Base-by-base conservation (phyloP, 169 alveolate genomes). In the Theileria sp. region DNA sequence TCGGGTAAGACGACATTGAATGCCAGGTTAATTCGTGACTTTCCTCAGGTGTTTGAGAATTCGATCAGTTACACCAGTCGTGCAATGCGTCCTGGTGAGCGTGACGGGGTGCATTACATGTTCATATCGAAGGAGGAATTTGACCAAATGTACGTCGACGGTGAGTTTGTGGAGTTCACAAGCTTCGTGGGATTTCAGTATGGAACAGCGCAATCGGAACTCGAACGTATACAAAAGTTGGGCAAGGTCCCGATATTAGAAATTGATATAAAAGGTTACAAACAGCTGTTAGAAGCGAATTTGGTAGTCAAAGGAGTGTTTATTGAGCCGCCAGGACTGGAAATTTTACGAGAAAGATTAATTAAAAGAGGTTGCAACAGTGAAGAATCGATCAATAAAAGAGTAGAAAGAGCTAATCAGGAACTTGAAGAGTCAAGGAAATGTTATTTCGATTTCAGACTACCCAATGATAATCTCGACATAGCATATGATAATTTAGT, bases 1-100 rank as follows among this genome's bases (percentile, higher is more conserved):
- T 97, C 93, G 19, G 98, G 98, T 56, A 95, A 95, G 88, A 95
- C 96, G 9, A 95, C 97, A 0, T 78, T 95, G 19, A 79, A 92
- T 19, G 68, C 65, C 7, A 81, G 66, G 60, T 73, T 95, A n/a
- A 32, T 89, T 25, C 67, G 75, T 13, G 89, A 92, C 28, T 92
- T 86, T 70, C 85, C 92, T 13, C 71, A 84, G 19, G 19, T 65
- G 15, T 91, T 95, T 84, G 93, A 85, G 19, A 84, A 92, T 51
- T 44, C 54, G 15, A 88, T 94, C 0, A 88, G 95, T 64, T 92
- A 88, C 69, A 95, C 98, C 21, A 94, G 97, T 15, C 88, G 98
- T 81, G 71, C 74, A 21, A 89, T 91, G 23, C 86, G 97, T 68
- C 81, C 67, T 34, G 94, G 95, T 19, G 98, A 95, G 86, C 75